phyloP scores from a whole-genome alignment of 164 flowering plant species.

The Nymphaea colorata region DNA sequence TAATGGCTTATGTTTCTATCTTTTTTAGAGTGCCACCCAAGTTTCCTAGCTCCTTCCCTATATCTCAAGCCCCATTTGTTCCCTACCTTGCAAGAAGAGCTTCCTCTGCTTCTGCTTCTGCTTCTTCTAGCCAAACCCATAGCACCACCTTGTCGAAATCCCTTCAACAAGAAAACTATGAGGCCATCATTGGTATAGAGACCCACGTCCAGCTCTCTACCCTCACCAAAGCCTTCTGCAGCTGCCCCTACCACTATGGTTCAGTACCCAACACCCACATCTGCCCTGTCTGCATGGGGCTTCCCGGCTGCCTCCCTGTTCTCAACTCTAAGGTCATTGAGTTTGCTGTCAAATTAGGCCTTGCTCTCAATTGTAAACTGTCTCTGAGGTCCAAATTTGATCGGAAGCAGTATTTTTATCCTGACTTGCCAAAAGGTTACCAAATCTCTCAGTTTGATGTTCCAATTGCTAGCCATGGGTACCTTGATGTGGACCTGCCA shows the following conservation, averaged over 20 bases:
- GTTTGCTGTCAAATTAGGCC: conserved; percentile 66
- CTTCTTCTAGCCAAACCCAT: not conserved
- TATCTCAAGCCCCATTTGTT: not conserved
- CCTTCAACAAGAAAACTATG: conserved; percentile 40
- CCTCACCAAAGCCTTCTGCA: conserved; percentile 72
- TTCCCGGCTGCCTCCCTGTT: conserved; percentile 87
- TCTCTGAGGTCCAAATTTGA: conserved; percentile 76
- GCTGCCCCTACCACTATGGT: conserved; percentile 77
- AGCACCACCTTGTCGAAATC: conserved; percentile 9
- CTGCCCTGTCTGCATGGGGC: conserved; percentile 88
- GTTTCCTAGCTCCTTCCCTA: not conserved
- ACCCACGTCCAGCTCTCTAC: conserved; percentile 88
- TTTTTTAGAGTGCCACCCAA: not conserved
- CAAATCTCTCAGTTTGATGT: conserved; percentile 90
- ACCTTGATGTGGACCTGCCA: conserved; percentile 76
- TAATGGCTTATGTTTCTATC: not conserved
- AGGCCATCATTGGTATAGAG: conserved; percentile 82
- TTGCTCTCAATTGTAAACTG: conserved; percentile 67
- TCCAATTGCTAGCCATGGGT: conserved; percentile 61
- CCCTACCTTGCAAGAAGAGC: not conserved
- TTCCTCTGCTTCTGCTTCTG: not conserved
- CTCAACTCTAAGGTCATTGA: conserved; percentile 82
- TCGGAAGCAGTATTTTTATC: conserved; percentile 90
- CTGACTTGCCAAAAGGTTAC: conserved; percentile 91
- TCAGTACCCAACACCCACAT: conserved; percentile 65